phyloP scores from a whole-genome alignment of 805 yeast species.

The Wickerhamiella galacta region DNA sequence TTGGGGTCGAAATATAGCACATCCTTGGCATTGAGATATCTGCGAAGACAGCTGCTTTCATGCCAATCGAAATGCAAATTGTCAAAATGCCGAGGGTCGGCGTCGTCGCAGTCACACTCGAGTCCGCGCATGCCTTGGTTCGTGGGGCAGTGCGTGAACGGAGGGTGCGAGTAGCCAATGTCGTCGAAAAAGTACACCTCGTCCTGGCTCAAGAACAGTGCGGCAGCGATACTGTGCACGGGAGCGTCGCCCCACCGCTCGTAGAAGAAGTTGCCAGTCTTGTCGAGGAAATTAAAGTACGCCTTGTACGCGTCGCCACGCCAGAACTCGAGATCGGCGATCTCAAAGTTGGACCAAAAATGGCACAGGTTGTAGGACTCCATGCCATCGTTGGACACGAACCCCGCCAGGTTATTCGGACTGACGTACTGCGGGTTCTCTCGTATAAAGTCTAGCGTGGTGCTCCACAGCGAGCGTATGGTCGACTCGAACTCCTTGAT shows the following conservation, averaged over 20 bases:
- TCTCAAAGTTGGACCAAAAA: constrained; percentile 68
- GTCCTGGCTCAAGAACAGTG: constrained; percentile 34
- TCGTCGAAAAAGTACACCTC: constrained; percentile 53
- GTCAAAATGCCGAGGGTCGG: constrained; percentile 6
- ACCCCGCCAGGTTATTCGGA: constrained; percentile 38
- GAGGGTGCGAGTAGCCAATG: constrained; percentile 48
- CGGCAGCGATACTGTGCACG: constrained; percentile 54
- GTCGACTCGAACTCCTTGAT: constrained; percentile 47
- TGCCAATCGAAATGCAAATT: constrained; percentile 20
- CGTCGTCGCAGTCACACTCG: constrained; percentile 38
- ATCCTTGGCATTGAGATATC: constrained; percentile 13
- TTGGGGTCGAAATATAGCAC: neutral
- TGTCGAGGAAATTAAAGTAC: constrained; percentile 42
- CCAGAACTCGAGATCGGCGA: constrained; percentile 50
- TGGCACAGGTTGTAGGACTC: constrained; percentile 57
- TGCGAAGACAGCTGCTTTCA: constrained; percentile 19
- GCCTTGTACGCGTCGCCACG: constrained; percentile 35
- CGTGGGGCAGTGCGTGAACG: constrained; percentile 47
- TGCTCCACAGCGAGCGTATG: constrained; percentile 47
- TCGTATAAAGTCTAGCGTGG: constrained; percentile 30
- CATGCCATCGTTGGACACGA: constrained; percentile 47
- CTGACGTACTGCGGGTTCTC: constrained; percentile 35
- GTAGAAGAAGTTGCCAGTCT: constrained; percentile 54
- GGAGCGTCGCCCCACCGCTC: constrained; percentile 92
- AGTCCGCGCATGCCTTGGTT: constrained; percentile 26